Conservation (phyloP, 129 eudicot species). For the Rutidosis leptorrhynchoides region DNA sequence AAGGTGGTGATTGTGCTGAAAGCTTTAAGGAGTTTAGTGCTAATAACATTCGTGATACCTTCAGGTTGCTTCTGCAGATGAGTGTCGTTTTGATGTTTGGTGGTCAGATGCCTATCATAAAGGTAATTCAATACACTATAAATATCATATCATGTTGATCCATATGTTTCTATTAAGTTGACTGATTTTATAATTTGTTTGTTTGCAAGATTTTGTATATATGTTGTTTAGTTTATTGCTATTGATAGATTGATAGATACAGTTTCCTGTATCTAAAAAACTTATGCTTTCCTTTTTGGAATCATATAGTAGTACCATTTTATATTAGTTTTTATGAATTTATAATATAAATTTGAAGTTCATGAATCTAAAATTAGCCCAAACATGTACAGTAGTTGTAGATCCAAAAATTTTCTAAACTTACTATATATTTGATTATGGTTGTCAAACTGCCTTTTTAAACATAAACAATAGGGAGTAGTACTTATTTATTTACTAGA, state of each 20-base stretch:
- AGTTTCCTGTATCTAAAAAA: not conserved
- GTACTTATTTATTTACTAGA: not conserved
- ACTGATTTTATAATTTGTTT: not conserved
- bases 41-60: slow-evolving; percentile 56
- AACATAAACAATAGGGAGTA: not conserved
- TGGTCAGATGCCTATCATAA: slow-evolving; percentile 61
- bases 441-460: not conserved
- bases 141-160: not conserved
- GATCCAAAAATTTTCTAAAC: not conserved
- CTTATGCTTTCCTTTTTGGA: not conserved
- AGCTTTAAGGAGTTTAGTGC: slow-evolving; percentile 73
- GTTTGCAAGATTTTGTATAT: not conserved
- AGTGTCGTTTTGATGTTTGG: slow-evolving; percentile 68
- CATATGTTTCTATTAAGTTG: not conserved
- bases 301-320: not conserved
- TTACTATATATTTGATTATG: not conserved
- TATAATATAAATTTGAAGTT: not conserved
- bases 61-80: slow-evolving; percentile 60
- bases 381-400: slow-evolving; percentile 1
- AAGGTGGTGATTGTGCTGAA: slow-evolving; percentile 71
- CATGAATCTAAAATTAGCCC: not conserved
- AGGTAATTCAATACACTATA: slow-evolving; percentile 28
- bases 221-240: not conserved
- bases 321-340: too few species aligned
- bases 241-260: not conserved